These are phyloP conservation scores for Viola odorata DNA, from an alignment of 345 rosid species.

Conservation along the genomic window DNA sequence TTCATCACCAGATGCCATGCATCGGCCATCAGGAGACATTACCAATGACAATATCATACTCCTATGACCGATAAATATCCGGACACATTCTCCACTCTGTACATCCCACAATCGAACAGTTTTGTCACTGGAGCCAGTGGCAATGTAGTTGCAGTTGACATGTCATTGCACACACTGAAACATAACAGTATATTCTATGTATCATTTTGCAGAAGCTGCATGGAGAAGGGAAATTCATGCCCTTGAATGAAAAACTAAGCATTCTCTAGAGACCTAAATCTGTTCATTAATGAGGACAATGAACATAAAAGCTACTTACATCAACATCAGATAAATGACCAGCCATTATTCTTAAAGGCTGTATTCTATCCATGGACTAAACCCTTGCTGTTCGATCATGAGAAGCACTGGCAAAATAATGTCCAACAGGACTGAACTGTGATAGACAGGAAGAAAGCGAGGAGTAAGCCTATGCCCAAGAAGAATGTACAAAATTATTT, in stretches of 20 bases:
- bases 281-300: no score
- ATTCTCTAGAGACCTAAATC: no score
- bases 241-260: no score
- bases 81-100: conserved; percentile 81
- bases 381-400: conserved; percentile 95
- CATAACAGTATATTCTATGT: neutral
- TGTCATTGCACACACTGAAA: conserved; percentile 96
- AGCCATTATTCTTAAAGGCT: conserved; percentile 90
- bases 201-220: neutral
- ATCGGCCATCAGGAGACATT: conserved; percentile 94
- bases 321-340: conserved; percentile 98
- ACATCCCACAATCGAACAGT: conserved; percentile 93
- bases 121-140: conserved; percentile 92
- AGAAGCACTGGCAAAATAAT: conserved; percentile 89
- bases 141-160: conserved; percentile 91
- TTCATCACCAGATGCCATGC: conserved; percentile 96
- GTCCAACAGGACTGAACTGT: conserved; percentile 96
- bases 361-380: conserved; percentile 94
- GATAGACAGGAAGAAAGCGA: conserved; percentile 18
- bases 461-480: conserved; percentile 7
- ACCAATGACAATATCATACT: conserved; percentile 80
- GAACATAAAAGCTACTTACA: conserved; percentile 39
- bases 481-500: no score
- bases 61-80: conserved; percentile 81
- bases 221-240: neutral